These are phyloP conservation scores for Middelhovenomyces tepae DNA, from an alignment of 805 yeast genomes.

Conservation along the genomic window DNA sequence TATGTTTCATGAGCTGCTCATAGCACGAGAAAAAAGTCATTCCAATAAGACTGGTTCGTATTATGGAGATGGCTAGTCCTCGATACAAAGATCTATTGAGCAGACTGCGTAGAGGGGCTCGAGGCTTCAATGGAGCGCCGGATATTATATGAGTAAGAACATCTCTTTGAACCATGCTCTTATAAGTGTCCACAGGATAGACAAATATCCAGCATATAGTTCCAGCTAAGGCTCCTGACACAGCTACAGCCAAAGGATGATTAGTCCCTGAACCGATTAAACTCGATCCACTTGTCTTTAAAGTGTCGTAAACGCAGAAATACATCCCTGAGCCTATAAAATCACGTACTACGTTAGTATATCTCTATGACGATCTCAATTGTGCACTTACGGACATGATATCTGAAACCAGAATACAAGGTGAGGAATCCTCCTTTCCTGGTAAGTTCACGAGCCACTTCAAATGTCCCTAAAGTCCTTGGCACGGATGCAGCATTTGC, in stretches of 20 bases:
- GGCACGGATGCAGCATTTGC: conserved; percentile 12
- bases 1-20: conserved; percentile 50
- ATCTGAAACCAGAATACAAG: conserved; percentile 63
- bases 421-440: conserved; percentile 53
- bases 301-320: conserved; percentile 66
- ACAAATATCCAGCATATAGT: conserved; percentile 64
- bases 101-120: conserved; percentile 22
- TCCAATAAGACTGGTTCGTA: conserved; percentile 64
- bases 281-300: conserved; percentile 41
- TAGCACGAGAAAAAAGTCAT: conserved; percentile 66
- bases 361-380: background rate
- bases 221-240: conserved; percentile 78
- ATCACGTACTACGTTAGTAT: conserved; percentile 40
- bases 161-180: conserved; percentile 67
- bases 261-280: conserved; percentile 16
- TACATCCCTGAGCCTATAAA: conserved; percentile 63
- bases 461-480: conserved; percentile 29
- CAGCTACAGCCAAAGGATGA: conserved; percentile 40
- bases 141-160: conserved; percentile 58
- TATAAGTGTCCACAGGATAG: conserved; percentile 75
- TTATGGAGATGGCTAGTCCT: conserved; percentile 67
- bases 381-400: conserved; percentile 37
- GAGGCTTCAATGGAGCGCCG: conserved; percentile 32
- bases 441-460: conserved; percentile 46
- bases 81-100: conserved; percentile 53